phyloP scores from a whole-genome alignment of 768 basidiomycete genomes.

The Macrocybe gigantea region DNA sequence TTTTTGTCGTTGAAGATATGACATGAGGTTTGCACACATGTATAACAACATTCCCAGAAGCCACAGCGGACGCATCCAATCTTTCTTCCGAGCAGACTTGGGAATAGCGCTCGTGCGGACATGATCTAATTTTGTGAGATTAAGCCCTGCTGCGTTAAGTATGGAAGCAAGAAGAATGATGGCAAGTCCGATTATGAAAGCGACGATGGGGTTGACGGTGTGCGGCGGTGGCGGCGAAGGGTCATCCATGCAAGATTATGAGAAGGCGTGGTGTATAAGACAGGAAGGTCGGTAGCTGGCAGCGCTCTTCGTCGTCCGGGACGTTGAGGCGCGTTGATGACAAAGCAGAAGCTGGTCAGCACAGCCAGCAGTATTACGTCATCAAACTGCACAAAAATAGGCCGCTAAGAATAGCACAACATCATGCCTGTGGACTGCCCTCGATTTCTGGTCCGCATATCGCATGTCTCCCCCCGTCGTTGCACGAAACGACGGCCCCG shows the following conservation, averaged over 20 bases:
- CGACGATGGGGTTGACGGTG: constrained; percentile 46
- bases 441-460: not conserved
- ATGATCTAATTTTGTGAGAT: constrained; percentile 93
- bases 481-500: not conserved
- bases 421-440: not conserved
- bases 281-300: too few relatives aligned
- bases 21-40: constrained; percentile 49
- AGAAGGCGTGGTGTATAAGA: too few relatives aligned
- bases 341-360: too few relatives aligned
- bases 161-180: constrained; percentile 82
- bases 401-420: too few relatives aligned
- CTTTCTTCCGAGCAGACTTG: constrained; percentile 63
- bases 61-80: constrained; percentile 86
- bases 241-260: not conserved
- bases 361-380: too few relatives aligned
- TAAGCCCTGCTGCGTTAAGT: constrained; percentile 90
- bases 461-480: not conserved
- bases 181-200: constrained; percentile 79
- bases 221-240: constrained; percentile 2
- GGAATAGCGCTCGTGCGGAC: constrained; percentile 73
- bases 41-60: constrained; percentile 91
- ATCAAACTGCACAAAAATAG: too few relatives aligned
- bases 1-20: not conserved
- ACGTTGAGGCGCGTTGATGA: too few relatives aligned
- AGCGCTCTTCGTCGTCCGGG: too few relatives aligned